phyloP scores from a whole-genome alignment of 2,329 filamentous ascomycete genomes.

The Herpotrichia juniperi region DNA sequence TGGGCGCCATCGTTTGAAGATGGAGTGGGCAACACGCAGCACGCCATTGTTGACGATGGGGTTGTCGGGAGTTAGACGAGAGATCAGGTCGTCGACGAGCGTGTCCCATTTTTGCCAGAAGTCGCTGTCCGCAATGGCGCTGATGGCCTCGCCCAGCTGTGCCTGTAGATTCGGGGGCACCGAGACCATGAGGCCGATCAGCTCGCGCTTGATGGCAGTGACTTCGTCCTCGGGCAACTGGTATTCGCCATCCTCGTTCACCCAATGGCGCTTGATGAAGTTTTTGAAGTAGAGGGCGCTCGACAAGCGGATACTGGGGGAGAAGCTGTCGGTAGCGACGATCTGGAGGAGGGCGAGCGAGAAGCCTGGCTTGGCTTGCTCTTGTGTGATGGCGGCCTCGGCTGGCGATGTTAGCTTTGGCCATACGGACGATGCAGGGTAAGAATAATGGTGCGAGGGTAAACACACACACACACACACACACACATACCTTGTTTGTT shows the following conservation, averaged over 20 bases:
- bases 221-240: slow-evolving; percentile 86
- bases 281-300: slow-evolving; percentile 98
- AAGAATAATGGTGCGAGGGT: slow-evolving; percentile 1
- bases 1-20: slow-evolving; percentile 94
- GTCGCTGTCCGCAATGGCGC: slow-evolving; percentile 95
- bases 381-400: slow-evolving; percentile 77
- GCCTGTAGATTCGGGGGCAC: slow-evolving; percentile 87
- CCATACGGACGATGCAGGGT: not conserved
- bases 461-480: no score
- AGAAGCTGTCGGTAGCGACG: slow-evolving; percentile 75
- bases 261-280: slow-evolving; percentile 93
- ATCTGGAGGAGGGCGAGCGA: slow-evolving; percentile 87
- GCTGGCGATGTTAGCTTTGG: slow-evolving; percentile 60
- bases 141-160: slow-evolving; percentile 95
- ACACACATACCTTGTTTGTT: slow-evolving; percentile 80
- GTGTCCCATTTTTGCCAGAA: slow-evolving; percentile 97
- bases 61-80: slow-evolving; percentile 81
- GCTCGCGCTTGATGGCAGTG: slow-evolving; percentile 86
- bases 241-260: slow-evolving; percentile 93
- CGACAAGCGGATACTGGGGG: slow-evolving; percentile 80
- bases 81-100: slow-evolving; percentile 90
- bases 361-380: slow-evolving; percentile 85
- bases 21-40: slow-evolving; percentile 95
- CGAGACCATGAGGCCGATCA: slow-evolving; percentile 95
- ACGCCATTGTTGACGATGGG: slow-evolving; percentile 90